These are phyloP conservation scores for Fusarium luffae DNA, from an alignment of 2,329 filamentous ascomycete genomes.

Conservation along the genomic window DNA sequence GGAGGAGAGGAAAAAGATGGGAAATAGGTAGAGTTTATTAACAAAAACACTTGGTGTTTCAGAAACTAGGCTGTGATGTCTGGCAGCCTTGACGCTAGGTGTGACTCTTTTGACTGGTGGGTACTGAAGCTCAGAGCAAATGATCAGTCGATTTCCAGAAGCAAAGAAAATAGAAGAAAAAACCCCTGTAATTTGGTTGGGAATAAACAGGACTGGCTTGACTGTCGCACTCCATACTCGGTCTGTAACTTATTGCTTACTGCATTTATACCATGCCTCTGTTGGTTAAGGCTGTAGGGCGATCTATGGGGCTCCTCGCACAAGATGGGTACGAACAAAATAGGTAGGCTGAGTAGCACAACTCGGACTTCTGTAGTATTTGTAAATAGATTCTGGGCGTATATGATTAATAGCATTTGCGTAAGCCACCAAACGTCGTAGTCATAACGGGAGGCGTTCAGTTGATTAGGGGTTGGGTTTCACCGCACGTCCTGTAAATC, in stretches of 20 bases:
- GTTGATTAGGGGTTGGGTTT: slow-evolving; percentile 1
- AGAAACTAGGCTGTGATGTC: slow-evolving; percentile 19
- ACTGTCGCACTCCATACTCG: slow-evolving; percentile 1
- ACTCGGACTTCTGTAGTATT: neutral
- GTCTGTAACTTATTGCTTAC: slow-evolving; percentile 21
- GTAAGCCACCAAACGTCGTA: slow-evolving; percentile 6
- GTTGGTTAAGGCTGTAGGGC: slow-evolving; percentile 36
- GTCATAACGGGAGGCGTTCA: slow-evolving; percentile 9
- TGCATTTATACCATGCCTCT: slow-evolving; percentile 39
- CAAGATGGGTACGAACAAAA: neutral
- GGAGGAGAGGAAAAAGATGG: neutral
- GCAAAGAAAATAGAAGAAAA: neutral
- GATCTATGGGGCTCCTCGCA: slow-evolving; percentile 22
- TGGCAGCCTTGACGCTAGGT: neutral
- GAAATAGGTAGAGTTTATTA: neutral
- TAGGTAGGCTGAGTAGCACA: neutral
- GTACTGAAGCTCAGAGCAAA: neutral
- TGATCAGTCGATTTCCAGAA: slow-evolving; percentile 7
- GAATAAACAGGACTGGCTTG: neutral
- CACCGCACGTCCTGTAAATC: slow-evolving; percentile 9
- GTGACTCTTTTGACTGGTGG: slow-evolving; percentile 1
- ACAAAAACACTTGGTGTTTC: slow-evolving; percentile 19
- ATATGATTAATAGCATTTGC: neutral
- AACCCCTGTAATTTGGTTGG: neutral
- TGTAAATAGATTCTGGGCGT: neutral